These are phyloP conservation scores for Teunomyces atbi DNA, from an alignment of 805 yeast species.

Conservation along the genomic window DNA sequence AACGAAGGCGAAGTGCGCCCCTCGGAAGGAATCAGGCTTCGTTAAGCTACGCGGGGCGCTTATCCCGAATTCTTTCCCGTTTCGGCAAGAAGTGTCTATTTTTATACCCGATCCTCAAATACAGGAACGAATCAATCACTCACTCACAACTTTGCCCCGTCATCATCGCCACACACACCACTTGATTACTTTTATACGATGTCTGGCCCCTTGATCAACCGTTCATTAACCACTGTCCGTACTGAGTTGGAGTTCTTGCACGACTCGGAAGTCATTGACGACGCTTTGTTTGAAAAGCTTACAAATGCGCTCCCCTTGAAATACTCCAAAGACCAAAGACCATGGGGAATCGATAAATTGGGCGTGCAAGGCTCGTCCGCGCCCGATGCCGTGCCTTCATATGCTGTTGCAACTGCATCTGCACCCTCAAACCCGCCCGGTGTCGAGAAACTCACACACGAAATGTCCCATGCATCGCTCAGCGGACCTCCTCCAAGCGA, in stretches of 20 bases:
- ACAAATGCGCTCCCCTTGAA: conserved; percentile 53
- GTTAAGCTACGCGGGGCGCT: neutral
- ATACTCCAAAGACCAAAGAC: conserved; percentile 50
- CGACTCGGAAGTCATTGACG: conserved; percentile 71
- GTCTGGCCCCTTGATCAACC: conserved; percentile 64
- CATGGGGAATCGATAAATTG: conserved; percentile 43
- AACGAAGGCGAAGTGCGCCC: conserved; percentile 9
- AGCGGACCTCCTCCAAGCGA: conserved; percentile 18
- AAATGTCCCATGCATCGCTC: conserved; percentile 14
- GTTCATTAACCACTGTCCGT: conserved; percentile 72
- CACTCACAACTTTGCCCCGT: neutral
- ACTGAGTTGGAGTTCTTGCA: conserved; percentile 77
- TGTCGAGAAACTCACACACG: conserved; percentile 10
- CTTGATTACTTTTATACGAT: conserved; percentile 13
- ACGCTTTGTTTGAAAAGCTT: conserved; percentile 52
- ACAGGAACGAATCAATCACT: neutral
- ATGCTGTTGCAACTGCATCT: conserved; percentile 8
- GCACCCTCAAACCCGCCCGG: conserved; percentile 12
- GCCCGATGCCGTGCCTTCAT: conserved; percentile 5
- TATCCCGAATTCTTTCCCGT: neutral
- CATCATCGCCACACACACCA: neutral
- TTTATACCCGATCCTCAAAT: neutral
- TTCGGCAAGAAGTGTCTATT: no score
- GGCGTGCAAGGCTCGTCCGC: conserved; percentile 1
- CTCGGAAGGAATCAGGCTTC: neutral